Evolutionary conservation across 352 stramenopile genomes (phyloP).

Genomic region (Pythium folliculosum): DNA sequence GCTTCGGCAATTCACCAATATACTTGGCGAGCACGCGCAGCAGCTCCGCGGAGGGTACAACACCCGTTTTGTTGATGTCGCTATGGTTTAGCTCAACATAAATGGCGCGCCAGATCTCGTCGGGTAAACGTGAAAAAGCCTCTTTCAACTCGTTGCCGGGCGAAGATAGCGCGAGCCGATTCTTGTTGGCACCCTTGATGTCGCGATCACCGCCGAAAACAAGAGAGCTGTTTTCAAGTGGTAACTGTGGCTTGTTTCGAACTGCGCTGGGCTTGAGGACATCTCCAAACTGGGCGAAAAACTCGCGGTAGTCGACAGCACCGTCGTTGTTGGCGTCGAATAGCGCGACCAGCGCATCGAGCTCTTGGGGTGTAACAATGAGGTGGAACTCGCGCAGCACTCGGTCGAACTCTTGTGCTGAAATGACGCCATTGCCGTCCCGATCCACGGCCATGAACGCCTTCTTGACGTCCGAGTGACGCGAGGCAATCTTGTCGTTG

Average conservation of each 20-base stretch:
- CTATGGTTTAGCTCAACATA: slow-evolving; percentile 67
- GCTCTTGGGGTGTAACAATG: slow-evolving; percentile 41
- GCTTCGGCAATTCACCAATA: slow-evolving; percentile 53
- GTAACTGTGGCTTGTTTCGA: slow-evolving; percentile 32
- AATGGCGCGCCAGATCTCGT: slow-evolving; percentile 62
- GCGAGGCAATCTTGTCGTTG: slow-evolving; percentile 50
- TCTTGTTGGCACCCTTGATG: slow-evolving; percentile 62
- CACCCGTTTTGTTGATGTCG: slow-evolving; percentile 56
- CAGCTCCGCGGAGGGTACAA: slow-evolving; percentile 61
- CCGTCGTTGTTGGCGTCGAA: slow-evolving; percentile 46
- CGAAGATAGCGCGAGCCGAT: slow-evolving; percentile 54
- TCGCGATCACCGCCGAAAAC: slow-evolving; percentile 50
- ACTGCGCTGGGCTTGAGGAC: slow-evolving; percentile 37
- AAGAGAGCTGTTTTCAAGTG: slow-evolving; percentile 68
- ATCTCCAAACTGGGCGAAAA: slow-evolving; percentile 65
- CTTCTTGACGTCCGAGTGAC: slow-evolving; percentile 46
- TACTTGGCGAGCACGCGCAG: slow-evolving; percentile 67
- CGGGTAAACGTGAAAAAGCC: slow-evolving; percentile 56
- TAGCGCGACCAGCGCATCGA: slow-evolving; percentile 34
- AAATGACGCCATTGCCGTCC: slow-evolving; percentile 46
- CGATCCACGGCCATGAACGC: slow-evolving; percentile 51
- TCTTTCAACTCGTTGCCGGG: slow-evolving; percentile 76
- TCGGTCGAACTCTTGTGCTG: slow-evolving; percentile 44
- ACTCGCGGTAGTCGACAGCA: slow-evolving; percentile 60
- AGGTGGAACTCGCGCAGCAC: slow-evolving; percentile 56